phyloP scores from a whole-genome alignment of 805 yeast species.

The Kuraishia ogatae region DNA sequence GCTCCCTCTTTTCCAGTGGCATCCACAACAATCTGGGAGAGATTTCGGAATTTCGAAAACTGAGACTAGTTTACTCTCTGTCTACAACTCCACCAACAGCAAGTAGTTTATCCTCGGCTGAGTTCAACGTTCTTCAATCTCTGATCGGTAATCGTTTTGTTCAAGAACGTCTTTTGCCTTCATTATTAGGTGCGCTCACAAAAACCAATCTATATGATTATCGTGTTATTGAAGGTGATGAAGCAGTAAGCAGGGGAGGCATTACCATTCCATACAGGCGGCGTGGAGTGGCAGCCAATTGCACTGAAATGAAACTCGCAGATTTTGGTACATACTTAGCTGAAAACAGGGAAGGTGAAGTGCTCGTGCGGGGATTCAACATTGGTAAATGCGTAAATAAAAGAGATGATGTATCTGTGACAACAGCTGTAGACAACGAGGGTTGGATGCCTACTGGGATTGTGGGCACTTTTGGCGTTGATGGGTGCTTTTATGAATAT shows the following conservation, averaged over 20 bases:
- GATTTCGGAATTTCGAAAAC: constrained; percentile 9
- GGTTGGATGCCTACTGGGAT: constrained; percentile 41
- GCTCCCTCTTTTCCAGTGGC: constrained; percentile 38
- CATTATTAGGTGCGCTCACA: constrained; percentile 49
- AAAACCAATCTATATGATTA: constrained; percentile 56
- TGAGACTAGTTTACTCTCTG: constrained; percentile 35
- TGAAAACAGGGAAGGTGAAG: constrained; percentile 35
- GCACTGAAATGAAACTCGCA: constrained; percentile 50
- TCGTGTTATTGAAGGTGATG: constrained; percentile 31
- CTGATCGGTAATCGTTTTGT: constrained; percentile 41
- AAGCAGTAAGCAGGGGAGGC: not conserved
- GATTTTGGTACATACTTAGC: constrained; percentile 22
- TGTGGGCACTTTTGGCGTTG: constrained; percentile 55
- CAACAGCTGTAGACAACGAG: constrained; percentile 20
- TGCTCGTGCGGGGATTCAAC: constrained; percentile 56
- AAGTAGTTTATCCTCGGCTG: constrained; percentile 11
- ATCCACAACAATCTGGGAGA: constrained; percentile 30
- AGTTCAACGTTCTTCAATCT: constrained; percentile 31
- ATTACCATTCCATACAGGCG: constrained; percentile 14
- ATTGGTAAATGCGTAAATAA: constrained; percentile 35
- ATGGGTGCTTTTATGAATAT: constrained; percentile 58
- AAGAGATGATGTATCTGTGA: not conserved
- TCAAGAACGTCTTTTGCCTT: constrained; percentile 35
- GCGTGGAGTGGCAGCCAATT: constrained; percentile 51
- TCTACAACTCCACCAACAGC: constrained; percentile 14